Evolutionary conservation across 345 rosid genomes (phyloP).

Genomic region (Populus alba): DNA sequence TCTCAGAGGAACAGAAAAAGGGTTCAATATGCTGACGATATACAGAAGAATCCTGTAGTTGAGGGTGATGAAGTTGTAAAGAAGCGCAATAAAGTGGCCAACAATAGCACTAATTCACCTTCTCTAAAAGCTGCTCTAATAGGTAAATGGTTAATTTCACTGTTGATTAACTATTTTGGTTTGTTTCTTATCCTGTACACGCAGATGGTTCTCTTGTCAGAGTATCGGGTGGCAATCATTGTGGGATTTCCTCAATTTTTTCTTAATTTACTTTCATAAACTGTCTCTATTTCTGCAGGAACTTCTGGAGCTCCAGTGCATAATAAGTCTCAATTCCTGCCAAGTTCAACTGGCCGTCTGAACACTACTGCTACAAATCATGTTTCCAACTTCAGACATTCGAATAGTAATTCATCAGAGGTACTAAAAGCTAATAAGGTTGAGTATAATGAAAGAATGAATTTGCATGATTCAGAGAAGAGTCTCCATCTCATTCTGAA

Average conservation of each 20-base stretch:
- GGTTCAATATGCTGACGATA: conserved; percentile 35
- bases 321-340: conserved; percentile 22
- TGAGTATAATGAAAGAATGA: conserved; percentile 35
- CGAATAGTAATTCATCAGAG: conserved; percentile 26
- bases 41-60: conserved; percentile 27
- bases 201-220: not conserved
- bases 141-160: conserved; percentile 37
- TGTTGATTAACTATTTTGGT: conserved; percentile 9
- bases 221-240: not conserved
- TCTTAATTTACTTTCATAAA: not conserved
- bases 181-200: not conserved
- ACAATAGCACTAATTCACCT: conserved; percentile 27
- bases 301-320: conserved; percentile 26
- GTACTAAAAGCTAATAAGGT: conserved; percentile 29
- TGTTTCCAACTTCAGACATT: conserved; percentile 17
- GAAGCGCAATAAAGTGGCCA: conserved; percentile 51
- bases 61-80: conserved; percentile 40
- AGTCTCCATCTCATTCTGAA: conserved; percentile 57
- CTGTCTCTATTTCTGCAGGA: conserved; percentile 43
- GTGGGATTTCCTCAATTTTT: not conserved
- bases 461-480: conserved; percentile 50
- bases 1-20: conserved; percentile 71
- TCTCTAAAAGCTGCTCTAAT: conserved; percentile 15
- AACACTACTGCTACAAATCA: conserved; percentile 14
- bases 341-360: conserved; percentile 22